Percentiles rank a stretch among this genome's conserved stretches.
Conservation (phyloP, 371 early-diverging fungal genomes). For the Thermomucor indicae-seudaticae region DNA sequence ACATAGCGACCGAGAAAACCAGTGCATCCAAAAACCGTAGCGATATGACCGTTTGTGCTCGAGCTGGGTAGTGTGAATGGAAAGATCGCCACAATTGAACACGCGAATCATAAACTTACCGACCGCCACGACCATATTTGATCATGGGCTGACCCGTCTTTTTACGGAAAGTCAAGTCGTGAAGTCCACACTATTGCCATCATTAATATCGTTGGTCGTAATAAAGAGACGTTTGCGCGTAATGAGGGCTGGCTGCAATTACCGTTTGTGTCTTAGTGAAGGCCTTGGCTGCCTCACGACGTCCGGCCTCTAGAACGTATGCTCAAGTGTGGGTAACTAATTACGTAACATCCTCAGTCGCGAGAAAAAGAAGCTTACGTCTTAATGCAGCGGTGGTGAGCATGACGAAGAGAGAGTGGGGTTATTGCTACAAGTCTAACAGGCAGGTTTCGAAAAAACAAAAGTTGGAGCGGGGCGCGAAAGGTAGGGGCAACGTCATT, state of each 20-base stretch:
- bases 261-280: constrained; percentile 22
- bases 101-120: constrained; percentile 35
- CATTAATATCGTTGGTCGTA: not conserved
- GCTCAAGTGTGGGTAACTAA: not conserved
- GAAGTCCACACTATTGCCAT: constrained; percentile 54
- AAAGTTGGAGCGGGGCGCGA: no score
- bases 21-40: constrained; percentile 95
- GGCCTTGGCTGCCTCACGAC: constrained; percentile 16
- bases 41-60: constrained; percentile 79
- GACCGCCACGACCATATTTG: constrained; percentile 66
- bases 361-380: constrained; percentile 11
- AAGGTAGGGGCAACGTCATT: no score
- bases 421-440: no score
- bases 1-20: constrained; percentile 96
- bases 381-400: constrained; percentile 20
- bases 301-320: constrained; percentile 25
- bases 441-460: no score
- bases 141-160: constrained; percentile 68
- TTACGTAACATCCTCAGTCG: no score
- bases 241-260: not conserved
- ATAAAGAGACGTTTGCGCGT: not conserved
- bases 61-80: constrained; percentile 28
- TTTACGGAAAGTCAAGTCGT: constrained; percentile 64
- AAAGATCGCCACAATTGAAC: no score
- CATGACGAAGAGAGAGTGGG: constrained; percentile 6